Percentiles rank a stretch among this genome's conserved stretches.
These are phyloP conservation scores for Sporothrix euskadiensis DNA, from an alignment of 2,329 filamentous ascomycete genomes.

Conservation along the genomic window DNA sequence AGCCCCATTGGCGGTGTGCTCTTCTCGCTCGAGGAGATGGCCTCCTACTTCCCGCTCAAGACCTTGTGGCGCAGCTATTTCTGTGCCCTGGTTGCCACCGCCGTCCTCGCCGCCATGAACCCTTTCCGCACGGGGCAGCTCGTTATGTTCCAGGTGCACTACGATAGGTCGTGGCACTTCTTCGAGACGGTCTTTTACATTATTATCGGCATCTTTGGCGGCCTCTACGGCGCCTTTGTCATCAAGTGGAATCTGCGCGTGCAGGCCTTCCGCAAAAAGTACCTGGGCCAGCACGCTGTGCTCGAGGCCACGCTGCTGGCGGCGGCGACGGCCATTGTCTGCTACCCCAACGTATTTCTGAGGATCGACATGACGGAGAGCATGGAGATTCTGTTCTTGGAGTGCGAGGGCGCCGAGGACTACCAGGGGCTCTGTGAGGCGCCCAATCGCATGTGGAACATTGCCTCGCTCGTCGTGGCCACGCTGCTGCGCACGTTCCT, in stretches of 20 bases:
- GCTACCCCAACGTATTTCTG: slow-evolving; percentile 93
- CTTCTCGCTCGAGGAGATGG: slow-evolving; percentile 98
- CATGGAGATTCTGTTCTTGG: slow-evolving; percentile 96
- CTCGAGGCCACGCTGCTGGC: slow-evolving; percentile 84
- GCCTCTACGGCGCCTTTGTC: slow-evolving; percentile 91
- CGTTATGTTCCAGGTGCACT: slow-evolving; percentile 98
- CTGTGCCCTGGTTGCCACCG: slow-evolving; percentile 91
- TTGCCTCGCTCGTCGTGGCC: slow-evolving; percentile 74
- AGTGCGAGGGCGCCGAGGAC: slow-evolving; percentile 86
- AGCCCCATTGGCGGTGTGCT: slow-evolving; percentile 95
- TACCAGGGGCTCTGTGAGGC: slow-evolving; percentile 87
- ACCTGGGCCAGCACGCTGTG: slow-evolving; percentile 79
- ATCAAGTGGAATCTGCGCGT: slow-evolving; percentile 96
- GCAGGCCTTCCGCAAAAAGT: slow-evolving; percentile 92
- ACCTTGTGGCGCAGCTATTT: slow-evolving; percentile 99
- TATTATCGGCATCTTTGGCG: slow-evolving; percentile 87
- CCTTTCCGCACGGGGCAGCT: slow-evolving; percentile 95
- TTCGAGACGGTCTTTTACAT: slow-evolving; percentile 95
- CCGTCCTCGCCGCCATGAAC: slow-evolving; percentile 92
- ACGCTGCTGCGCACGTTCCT: slow-evolving; percentile 79
- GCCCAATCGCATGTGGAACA: slow-evolving; percentile 73
- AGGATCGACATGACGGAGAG: slow-evolving; percentile 99
- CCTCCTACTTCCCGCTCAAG: slow-evolving; percentile 91
- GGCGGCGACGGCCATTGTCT: slow-evolving; percentile 81
- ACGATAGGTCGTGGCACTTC: slow-evolving; percentile 96